phyloP scores from a whole-genome alignment of 2,329 filamentous ascomycete genomes.

The Trichoderma hamatum region DNA sequence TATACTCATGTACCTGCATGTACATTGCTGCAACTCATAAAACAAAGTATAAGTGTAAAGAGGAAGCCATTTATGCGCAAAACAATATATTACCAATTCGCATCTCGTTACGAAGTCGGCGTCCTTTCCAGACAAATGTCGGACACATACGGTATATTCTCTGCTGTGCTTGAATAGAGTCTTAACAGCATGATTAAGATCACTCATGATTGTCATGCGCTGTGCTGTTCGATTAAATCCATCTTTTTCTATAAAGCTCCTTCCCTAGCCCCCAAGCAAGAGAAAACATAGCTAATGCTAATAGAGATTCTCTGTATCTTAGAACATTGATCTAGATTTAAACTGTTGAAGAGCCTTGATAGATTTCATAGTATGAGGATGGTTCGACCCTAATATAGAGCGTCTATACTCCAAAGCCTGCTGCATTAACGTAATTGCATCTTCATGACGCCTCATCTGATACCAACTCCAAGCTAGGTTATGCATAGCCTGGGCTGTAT shows the following conservation, averaged over 20 bases:
- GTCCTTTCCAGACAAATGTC: no score
- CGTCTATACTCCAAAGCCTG: neutral
- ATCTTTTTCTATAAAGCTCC: neutral
- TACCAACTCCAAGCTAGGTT: neutral
- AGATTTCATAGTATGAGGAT: neutral
- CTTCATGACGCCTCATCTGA: accelerated
- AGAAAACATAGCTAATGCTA: neutral
- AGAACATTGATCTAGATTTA: neutral
- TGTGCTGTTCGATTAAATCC: neutral
- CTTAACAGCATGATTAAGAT: neutral
- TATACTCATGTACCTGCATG: neutral
- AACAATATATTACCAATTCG: no score
- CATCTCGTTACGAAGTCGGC: no score
- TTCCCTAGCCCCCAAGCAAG: neutral
- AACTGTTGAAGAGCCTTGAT: accelerated
- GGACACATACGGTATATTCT: no score
- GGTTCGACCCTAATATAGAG: neutral
- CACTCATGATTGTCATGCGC: neutral
- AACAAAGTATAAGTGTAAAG: neutral
- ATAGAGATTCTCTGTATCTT: neutral
- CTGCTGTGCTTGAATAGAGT: neutral
- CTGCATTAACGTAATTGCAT: neutral
- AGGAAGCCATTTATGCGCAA: neutral
- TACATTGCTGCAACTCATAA: neutral
- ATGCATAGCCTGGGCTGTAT: neutral